phyloP scores from a whole-genome alignment of 306 rosid species.

The Boehmeria nivea region DNA sequence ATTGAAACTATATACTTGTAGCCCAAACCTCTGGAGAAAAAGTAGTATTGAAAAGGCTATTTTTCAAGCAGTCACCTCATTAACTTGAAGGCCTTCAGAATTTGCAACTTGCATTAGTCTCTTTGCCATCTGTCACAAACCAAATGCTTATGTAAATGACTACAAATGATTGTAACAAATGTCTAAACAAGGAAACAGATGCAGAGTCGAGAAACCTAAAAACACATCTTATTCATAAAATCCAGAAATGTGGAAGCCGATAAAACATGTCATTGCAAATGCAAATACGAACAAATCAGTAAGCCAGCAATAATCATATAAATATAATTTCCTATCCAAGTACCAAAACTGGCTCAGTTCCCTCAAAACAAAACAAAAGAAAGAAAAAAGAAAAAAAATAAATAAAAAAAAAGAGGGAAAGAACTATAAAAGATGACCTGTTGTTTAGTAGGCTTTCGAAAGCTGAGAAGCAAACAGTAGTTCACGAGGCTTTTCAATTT shows the following conservation, averaged over 20 bases:
- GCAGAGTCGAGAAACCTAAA: slow-evolving; percentile 2
- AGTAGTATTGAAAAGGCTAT: too few species aligned
- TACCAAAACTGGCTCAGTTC: background rate
- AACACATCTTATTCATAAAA: background rate
- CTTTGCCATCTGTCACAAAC: slow-evolving; percentile 76
- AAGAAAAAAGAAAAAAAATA: too few species aligned
- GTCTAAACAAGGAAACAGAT: background rate
- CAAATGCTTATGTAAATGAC: slow-evolving; percentile 6
- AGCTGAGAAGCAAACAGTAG: slow-evolving; percentile 86
- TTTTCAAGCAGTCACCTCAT: slow-evolving; percentile 53
- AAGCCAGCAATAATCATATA: background rate
- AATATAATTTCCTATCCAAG: background rate
- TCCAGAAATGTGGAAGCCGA: background rate
- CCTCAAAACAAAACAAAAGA: background rate
- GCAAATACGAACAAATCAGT: too few species aligned
- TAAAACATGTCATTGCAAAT: background rate
- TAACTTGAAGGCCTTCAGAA: slow-evolving; percentile 79
- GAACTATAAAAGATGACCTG: slow-evolving; percentile 46
- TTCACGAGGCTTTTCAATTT: slow-evolving; percentile 90
- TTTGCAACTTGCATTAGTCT: slow-evolving; percentile 71
- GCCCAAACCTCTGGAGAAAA: too few species aligned
- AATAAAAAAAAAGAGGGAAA: background rate
- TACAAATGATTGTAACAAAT: too few species aligned
- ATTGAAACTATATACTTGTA: slow-evolving; percentile 5
- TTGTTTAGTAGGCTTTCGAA: slow-evolving; percentile 87